These are phyloP conservation scores for Geotrichum histeridarum DNA, from an alignment of 1,139 yeast species.

Conservation along the genomic window DNA sequence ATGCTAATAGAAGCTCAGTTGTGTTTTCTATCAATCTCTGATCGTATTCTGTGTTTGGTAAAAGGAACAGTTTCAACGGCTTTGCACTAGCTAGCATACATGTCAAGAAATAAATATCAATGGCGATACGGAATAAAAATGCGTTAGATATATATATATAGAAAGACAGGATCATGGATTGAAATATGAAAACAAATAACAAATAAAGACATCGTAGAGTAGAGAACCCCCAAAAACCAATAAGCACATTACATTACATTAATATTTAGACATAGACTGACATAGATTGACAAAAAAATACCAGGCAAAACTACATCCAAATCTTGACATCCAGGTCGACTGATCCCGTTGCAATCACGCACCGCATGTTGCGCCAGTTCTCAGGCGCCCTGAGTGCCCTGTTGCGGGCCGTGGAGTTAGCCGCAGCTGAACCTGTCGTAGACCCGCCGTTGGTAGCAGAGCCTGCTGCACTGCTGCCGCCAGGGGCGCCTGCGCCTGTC, in stretches of 20 bases:
- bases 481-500: not conserved
- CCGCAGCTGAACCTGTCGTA: not conserved
- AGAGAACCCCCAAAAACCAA: not conserved
- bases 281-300: no score
- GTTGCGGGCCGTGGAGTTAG: constrained; percentile 1
- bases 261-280: not conserved
- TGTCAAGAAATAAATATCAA: no score
- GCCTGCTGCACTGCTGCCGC: not conserved
- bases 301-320: constrained; percentile 47
- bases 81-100: no score
- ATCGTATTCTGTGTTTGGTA: no score
- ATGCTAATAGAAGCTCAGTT: not conserved
- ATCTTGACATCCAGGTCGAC: constrained; percentile 76
- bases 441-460: not conserved
- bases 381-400: constrained; percentile 12
- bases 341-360: constrained; percentile 70
- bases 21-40: not conserved
- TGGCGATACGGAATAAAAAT: no score
- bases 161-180: no score
- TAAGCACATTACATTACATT: not conserved
- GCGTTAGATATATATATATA: no score
- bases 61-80: no score
- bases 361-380: constrained; percentile 28
- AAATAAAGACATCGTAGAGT: no score
- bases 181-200: no score